Evolutionary conservation across 2,329 filamentous ascomycete species (phyloP).

Genomic region (Hypoxylon sp.): DNA sequence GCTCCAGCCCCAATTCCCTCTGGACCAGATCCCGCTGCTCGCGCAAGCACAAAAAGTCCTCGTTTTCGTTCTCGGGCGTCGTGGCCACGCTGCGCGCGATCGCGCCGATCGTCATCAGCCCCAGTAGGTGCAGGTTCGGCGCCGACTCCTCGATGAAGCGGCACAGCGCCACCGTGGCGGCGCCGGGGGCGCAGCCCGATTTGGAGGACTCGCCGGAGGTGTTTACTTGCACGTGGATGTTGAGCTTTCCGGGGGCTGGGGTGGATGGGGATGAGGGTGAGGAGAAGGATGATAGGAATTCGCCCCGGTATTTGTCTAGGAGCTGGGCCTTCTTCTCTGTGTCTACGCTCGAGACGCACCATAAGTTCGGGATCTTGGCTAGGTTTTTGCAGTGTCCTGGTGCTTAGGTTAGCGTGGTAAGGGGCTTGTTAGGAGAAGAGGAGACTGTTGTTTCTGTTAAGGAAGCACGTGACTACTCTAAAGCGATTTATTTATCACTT

Average conservation of each 20-base stretch:
- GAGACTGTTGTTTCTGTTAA: not conserved
- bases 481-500: not conserved
- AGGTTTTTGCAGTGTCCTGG: slow-evolving; percentile 92
- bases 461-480: not conserved
- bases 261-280: slow-evolving; percentile 26
- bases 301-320: slow-evolving; percentile 81
- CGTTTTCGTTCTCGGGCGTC: slow-evolving; percentile 84
- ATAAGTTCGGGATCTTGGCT: slow-evolving; percentile 89
- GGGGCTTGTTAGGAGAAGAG: too few species aligned
- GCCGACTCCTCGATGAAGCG: slow-evolving; percentile 76
- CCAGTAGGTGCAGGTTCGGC: slow-evolving; percentile 79
- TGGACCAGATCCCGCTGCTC: slow-evolving; percentile 80
- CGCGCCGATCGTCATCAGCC: slow-evolving; percentile 97
- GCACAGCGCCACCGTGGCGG: slow-evolving; percentile 75
- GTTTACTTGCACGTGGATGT: slow-evolving; percentile 94
- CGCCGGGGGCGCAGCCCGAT: slow-evolving; percentile 80
- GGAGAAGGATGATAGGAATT: slow-evolving; percentile 61
- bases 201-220: slow-evolving; percentile 91
- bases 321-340: slow-evolving; percentile 87
- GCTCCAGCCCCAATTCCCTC: slow-evolving; percentile 68
- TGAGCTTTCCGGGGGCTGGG: slow-evolving; percentile 63
- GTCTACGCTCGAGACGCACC: slow-evolving; percentile 93
- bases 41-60: slow-evolving; percentile 82
- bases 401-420: slow-evolving; percentile 18
- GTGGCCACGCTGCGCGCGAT: slow-evolving; percentile 86